Evolutionary conservation across 495 filamentous ascomycete genomes (phyloP).

Genomic region (Neurospora tetrasperma): DNA sequence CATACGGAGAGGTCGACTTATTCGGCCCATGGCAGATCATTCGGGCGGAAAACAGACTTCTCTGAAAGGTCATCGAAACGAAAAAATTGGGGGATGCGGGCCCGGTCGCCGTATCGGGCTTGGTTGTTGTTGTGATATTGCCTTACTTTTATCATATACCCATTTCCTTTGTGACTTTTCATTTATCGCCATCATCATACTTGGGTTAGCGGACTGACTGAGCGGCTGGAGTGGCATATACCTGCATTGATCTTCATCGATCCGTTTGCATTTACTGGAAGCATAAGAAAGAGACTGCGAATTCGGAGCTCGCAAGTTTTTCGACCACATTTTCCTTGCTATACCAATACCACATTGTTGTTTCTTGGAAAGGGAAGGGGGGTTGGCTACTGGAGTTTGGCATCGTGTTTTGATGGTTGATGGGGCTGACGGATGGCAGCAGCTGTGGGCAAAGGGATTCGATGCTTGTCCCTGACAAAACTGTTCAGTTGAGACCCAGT

Average conservation of each 20-base stretch:
- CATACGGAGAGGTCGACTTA: constrained; percentile 29
- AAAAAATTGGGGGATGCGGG: background rate
- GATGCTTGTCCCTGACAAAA: background rate
- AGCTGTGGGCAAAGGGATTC: background rate
- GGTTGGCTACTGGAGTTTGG: background rate
- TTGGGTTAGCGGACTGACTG: background rate
- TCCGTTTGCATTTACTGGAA: background rate
- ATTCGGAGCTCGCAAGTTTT: background rate
- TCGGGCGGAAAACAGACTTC: constrained; percentile 22
- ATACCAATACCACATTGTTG: background rate
- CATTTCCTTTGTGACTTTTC: background rate
- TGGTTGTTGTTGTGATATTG: background rate
- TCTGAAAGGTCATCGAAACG: constrained; percentile 5
- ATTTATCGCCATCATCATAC: background rate
- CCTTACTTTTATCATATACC: background rate
- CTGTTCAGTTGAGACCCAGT: too few relatives aligned
- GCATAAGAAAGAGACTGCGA: background rate
- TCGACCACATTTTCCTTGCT: background rate
- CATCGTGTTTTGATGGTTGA: background rate
- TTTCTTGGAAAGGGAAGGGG: background rate
- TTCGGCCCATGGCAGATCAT: constrained; percentile 29
- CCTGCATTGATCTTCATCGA: background rate
- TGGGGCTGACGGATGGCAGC: background rate
- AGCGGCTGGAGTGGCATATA: background rate
- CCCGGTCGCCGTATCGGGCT: background rate